Percentiles rank a stretch among this genome's conserved stretches.
Evolutionary conservation across 179 eudicot species (phyloP).

Genomic region (Amaranthus tricolor): DNA sequence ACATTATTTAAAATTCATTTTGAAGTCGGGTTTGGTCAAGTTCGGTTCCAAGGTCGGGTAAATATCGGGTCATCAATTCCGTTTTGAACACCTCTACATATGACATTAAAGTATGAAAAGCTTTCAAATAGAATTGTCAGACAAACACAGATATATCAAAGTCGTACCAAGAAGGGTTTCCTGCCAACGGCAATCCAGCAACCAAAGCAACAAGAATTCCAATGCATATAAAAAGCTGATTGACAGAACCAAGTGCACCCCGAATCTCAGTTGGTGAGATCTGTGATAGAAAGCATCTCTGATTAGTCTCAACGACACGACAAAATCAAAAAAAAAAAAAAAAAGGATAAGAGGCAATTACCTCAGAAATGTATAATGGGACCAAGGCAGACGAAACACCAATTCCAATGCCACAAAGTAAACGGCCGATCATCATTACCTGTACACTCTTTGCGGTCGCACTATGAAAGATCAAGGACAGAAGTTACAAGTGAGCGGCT

Average conservation of each 20-base stretch:
- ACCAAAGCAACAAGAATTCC: constrained; percentile 95
- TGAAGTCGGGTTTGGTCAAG: no score
- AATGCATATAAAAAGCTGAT: constrained; percentile 90
- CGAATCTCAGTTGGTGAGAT: constrained; percentile 98
- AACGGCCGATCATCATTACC: constrained; percentile 83
- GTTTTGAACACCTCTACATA: background rate
- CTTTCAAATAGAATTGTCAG: background rate
- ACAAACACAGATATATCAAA: constrained; percentile 18
- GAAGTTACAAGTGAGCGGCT: constrained; percentile 20
- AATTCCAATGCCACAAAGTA: constrained; percentile 91
- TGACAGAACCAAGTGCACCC: constrained; percentile 95
- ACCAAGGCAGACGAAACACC: constrained; percentile 96
- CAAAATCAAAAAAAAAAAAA: background rate
- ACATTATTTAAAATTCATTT: no score
- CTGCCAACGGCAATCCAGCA: constrained; percentile 92
- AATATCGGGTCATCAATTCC: no score
- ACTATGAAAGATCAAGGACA: constrained; percentile 39
- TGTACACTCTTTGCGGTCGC: constrained; percentile 73
- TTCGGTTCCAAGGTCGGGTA: no score
- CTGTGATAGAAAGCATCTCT: constrained; percentile 36
- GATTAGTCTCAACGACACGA: background rate
- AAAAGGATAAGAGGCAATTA: constrained; percentile 21
- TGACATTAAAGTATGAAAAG: background rate
- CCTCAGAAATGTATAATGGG: constrained; percentile 96
- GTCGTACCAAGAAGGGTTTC: constrained; percentile 80